Conservation (phyloP, 108 stramenopile genomes). For the Stephanodiscus minutulus region DNA sequence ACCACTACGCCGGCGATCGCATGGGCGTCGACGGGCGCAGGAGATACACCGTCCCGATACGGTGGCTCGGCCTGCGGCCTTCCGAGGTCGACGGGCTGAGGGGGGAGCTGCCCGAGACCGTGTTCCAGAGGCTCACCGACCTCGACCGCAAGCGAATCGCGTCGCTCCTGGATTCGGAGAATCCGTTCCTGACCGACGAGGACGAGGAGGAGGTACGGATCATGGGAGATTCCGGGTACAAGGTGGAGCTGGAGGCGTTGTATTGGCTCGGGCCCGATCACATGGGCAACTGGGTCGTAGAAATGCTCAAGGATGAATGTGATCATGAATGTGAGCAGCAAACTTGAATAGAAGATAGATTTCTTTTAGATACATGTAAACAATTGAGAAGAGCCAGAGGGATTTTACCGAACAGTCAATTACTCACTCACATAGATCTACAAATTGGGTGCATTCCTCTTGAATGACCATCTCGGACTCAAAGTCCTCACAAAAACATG, state of each 20-base stretch:
- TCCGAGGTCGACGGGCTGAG: slow-evolving; percentile 48
- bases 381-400: no score
- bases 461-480: no score
- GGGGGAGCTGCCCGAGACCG: slow-evolving; percentile 29
- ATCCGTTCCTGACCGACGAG: slow-evolving; percentile 37
- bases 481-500: no score
- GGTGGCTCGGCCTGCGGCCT: slow-evolving; percentile 83
- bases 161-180: slow-evolving; percentile 38
- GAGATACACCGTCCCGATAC: slow-evolving; percentile 55
- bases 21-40: slow-evolving; percentile 48
- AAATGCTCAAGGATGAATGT: slow-evolving; percentile 22
- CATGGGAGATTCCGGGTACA: slow-evolving; percentile 60
- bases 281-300: slow-evolving; percentile 48
- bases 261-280: slow-evolving; percentile 78
- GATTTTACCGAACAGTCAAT: no score
- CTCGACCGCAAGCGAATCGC: slow-evolving; percentile 63
- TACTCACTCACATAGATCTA: no score
- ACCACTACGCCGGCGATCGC: slow-evolving; percentile 52
- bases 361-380: no score
- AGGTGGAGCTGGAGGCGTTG: slow-evolving; percentile 82
- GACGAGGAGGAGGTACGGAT: slow-evolving; percentile 51
- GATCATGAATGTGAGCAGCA: neutral
- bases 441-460: no score
- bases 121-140: slow-evolving; percentile 63
- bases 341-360: neutral